Conservation (phyloP, 2,329 filamentous ascomycete species). For the Teratosphaeria nubilosa region DNA sequence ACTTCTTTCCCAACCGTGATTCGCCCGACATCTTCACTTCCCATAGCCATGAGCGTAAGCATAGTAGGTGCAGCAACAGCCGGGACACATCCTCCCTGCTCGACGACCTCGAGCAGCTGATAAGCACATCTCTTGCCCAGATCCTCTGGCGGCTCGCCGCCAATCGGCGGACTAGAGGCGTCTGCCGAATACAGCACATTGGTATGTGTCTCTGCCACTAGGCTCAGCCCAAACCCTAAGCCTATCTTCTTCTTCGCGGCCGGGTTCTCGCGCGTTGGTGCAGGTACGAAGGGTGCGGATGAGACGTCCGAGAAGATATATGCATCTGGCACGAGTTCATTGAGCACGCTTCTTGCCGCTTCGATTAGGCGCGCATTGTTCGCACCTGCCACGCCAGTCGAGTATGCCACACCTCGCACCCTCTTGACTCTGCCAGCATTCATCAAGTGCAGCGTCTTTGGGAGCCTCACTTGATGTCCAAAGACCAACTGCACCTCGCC, state of each 20-base stretch:
- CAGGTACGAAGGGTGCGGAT: slow-evolving; percentile 50
- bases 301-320: slow-evolving; percentile 70
- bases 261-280: slow-evolving; percentile 57
- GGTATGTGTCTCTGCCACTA: slow-evolving; percentile 86
- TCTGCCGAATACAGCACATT: slow-evolving; percentile 85
- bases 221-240: slow-evolving; percentile 79
- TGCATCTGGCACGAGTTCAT: slow-evolving; percentile 75
- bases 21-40: slow-evolving; percentile 86
- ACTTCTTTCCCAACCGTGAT: slow-evolving; percentile 73
- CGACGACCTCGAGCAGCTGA: slow-evolving; percentile 75
- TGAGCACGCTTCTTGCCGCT: slow-evolving; percentile 74
- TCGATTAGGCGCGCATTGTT: slow-evolving; percentile 97
- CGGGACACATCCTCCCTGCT: slow-evolving; percentile 71
- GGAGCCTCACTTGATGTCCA: slow-evolving; percentile 82
- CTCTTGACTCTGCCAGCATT: slow-evolving; percentile 76
- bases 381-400: slow-evolving; percentile 78
- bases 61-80: slow-evolving; percentile 62
- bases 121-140: slow-evolving; percentile 80
- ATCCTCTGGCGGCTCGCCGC: slow-evolving; percentile 80
- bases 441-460: slow-evolving; percentile 85
- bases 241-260: slow-evolving; percentile 52
- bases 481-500: slow-evolving; percentile 92
- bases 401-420: slow-evolving; percentile 87
- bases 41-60: slow-evolving; percentile 93
- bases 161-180: slow-evolving; percentile 59